Percentiles rank a stretch among this genome's conserved stretches.
phyloP scores from a whole-genome alignment of 78 protist genomes.

The Pirum gemmata region DNA sequence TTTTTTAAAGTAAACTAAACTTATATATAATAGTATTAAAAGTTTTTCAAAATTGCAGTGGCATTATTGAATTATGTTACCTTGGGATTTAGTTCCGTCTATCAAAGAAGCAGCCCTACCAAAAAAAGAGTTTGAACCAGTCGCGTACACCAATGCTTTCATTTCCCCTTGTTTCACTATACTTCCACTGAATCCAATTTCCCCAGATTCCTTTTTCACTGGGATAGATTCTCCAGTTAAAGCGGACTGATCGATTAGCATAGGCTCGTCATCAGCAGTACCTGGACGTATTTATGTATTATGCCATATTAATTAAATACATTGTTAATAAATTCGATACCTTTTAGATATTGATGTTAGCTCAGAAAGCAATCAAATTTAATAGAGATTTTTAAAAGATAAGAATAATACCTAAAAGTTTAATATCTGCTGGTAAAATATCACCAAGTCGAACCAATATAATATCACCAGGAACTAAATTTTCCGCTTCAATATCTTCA shows the following conservation, averaged over 20 bases:
- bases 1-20: no score
- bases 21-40: no score
- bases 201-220: slow-evolving; percentile 45
- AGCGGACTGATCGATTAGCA: slow-evolving; percentile 68
- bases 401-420: no score
- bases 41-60: no score
- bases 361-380: no score
- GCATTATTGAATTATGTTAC: no score
- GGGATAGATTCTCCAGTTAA: slow-evolving; percentile 79
- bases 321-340: no score
- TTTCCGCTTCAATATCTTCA: slow-evolving; percentile 45
- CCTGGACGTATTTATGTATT: no score
- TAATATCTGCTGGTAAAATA: slow-evolving; percentile 75
- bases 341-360: no score
- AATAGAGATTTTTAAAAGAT: no score
- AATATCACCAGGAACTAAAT: slow-evolving; percentile 80
- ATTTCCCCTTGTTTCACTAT: slow-evolving; percentile 77
- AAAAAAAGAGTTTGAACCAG: slow-evolving; percentile 77
- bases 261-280: slow-evolving; percentile 42
- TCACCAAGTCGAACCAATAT: slow-evolving; percentile 68
- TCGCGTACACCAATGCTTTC: slow-evolving; percentile 64
- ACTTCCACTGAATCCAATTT: slow-evolving; percentile 66
- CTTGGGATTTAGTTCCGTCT: slow-evolving; percentile 50
- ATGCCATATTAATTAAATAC: no score
- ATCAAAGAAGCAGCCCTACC: slow-evolving; percentile 75